A percentile compares a stretch with the other conserved stretches of the same genome.
Conservation (phyloP, 2,329 filamentous ascomycete genomes). For the Epichloe amarillans region DNA sequence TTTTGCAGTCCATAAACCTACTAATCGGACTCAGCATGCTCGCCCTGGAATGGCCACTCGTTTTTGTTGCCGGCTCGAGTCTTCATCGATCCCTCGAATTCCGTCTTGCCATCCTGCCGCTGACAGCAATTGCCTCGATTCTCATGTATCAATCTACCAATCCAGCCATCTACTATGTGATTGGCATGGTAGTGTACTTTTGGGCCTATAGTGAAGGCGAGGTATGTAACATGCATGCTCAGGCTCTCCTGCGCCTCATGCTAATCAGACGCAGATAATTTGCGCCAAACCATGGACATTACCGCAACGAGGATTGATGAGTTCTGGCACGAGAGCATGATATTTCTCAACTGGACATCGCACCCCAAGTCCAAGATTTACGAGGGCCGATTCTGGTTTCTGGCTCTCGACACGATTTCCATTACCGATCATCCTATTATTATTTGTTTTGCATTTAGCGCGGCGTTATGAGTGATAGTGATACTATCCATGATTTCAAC, state of each 20-base stretch:
- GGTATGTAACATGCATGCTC: slow-evolving; percentile 42
- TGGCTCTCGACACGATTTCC: not conserved
- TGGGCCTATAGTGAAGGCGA: slow-evolving; percentile 97
- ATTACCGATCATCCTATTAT: not conserved
- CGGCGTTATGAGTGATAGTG: slow-evolving; percentile 4
- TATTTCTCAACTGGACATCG: not conserved
- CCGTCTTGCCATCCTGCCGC: slow-evolving; percentile 67
- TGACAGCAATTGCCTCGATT: slow-evolving; percentile 59
- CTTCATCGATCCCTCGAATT: slow-evolving; percentile 82
- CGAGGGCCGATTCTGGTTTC: not conserved
- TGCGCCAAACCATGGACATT: slow-evolving; percentile 59
- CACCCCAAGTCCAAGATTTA: not conserved
- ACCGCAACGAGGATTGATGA: slow-evolving; percentile 35
- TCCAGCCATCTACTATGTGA: slow-evolving; percentile 78
- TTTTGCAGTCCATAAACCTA: slow-evolving; percentile 83
- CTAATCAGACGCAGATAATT: slow-evolving; percentile 37
- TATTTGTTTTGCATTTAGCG: slow-evolving; percentile 3
- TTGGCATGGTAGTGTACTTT: slow-evolving; percentile 80
- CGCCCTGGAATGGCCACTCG: slow-evolving; percentile 83
- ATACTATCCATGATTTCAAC: not conserved
- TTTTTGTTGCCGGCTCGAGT: slow-evolving; percentile 58
- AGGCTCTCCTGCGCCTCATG: slow-evolving; percentile 4
- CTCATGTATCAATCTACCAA: slow-evolving; percentile 90
- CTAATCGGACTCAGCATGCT: slow-evolving; percentile 66
- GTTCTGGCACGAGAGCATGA: slow-evolving; percentile 8